Base-by-base conservation (phyloP, 805 yeast genomes). In the Grigorovia transvaalensis region DNA sequence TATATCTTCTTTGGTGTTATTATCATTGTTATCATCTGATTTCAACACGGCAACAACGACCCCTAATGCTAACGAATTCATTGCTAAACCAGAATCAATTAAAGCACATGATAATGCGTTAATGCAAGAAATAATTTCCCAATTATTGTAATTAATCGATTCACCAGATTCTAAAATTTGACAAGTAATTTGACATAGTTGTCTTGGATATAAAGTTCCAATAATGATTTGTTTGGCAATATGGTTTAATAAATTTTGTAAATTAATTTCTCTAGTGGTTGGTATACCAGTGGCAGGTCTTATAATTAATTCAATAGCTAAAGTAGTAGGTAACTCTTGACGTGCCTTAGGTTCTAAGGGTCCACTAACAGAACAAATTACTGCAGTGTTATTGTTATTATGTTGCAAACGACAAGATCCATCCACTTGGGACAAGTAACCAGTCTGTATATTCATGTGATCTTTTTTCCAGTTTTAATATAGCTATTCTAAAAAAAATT, bases 281-380 rank as follows among this genome's bases (percentile, higher is more conserved):
- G 95, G 76, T 1, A 84, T 75, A 1, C 97, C 98, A 13, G 74
- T 70, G 20, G 84, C 80, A 1, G 98, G 96, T 43, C 89, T 73
- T 2, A 90, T 81, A 19, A 80, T 77, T 8, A 93, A 76, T 65
- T 89, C 96, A 17, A 93, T 65, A 17, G 87, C 81, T 15, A 91
- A 84, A 46, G 75, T 72, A 15, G 85, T 82, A 11, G 97, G 96
- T 38, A 82, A 67, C 64, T 91, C 98, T 63, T 89, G 96, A 58
- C 91, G 78, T 13, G 80, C 68, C 64, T 83, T 84, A 11, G 88
- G 82, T 61, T 91, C 97, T 33, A 91, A 77, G 0, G 99, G 99
- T 0, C 99, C 99, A 1, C 90, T 78, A 0, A 91, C 90, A 0
- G 96, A 81, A 45, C 84, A 80, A 2, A 90, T 68, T 2, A 85